A percentile compares a stretch with the other conserved stretches of the same genome.
Evolutionary conservation across 2,329 filamentous ascomycete species (phyloP).

Genomic region (Cladosporium sp.): DNA sequence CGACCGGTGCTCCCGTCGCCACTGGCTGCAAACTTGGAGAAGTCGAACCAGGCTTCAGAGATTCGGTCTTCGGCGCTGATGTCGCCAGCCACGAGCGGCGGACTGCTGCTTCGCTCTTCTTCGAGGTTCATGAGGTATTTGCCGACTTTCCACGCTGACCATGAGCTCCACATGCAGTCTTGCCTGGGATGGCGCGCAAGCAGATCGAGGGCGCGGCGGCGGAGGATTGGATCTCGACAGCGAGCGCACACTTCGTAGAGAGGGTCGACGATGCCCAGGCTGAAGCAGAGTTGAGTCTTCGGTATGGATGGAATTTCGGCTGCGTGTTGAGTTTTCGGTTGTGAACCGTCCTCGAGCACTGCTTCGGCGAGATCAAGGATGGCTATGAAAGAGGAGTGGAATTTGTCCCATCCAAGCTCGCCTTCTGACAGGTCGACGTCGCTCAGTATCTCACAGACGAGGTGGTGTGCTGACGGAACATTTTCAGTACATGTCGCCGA

Average conservation of each 20-base stretch:
- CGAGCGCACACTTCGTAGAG: constrained; percentile 29
- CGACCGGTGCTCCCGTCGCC: not conserved
- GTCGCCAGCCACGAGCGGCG: constrained; percentile 20
- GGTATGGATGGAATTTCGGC: constrained; percentile 18
- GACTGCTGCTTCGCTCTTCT: constrained; percentile 22
- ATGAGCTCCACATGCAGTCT: constrained; percentile 29
- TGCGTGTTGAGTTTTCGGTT: constrained; percentile 4
- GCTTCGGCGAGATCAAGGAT: constrained; percentile 28
- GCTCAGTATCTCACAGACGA: constrained; percentile 27
- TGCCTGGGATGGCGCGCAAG: constrained; percentile 27
- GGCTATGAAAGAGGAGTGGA: constrained; percentile 24
- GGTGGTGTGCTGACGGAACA: constrained; percentile 22
- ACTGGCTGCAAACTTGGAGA: constrained; percentile 18
- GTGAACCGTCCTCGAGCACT: constrained; percentile 20
- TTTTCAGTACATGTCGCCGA: not conserved
- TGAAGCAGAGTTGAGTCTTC: constrained; percentile 24
- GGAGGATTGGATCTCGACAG: constrained; percentile 26
- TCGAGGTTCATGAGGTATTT: constrained; percentile 27
- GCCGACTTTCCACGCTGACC: constrained; percentile 30
- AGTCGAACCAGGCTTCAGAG: constrained; percentile 26
- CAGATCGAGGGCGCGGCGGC: constrained; percentile 26
- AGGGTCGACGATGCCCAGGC: constrained; percentile 27
- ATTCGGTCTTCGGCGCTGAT: constrained; percentile 21
- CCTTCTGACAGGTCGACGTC: constrained; percentile 27
- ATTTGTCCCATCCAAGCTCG: constrained; percentile 28